phyloP scores from a whole-genome alignment of 2,329 filamentous ascomycete genomes.

The Trichoderma asperellum region DNA sequence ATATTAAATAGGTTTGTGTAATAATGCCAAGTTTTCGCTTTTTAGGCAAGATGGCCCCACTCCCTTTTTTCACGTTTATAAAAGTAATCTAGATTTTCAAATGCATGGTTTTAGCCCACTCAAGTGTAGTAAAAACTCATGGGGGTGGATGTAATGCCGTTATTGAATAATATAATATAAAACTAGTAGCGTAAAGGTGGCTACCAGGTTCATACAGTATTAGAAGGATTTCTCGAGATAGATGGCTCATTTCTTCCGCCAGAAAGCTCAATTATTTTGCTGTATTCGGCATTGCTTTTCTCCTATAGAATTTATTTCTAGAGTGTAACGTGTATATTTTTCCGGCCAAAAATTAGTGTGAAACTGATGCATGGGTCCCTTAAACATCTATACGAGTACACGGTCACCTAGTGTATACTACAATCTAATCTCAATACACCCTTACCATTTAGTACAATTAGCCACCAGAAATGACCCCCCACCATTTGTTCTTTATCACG shows the following conservation, averaged over 20 bases:
- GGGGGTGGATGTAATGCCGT: too few relatives aligned
- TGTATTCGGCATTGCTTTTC: not conserved
- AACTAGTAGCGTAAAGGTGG: not conserved
- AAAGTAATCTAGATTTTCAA: too few relatives aligned
- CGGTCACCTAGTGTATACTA: not conserved
- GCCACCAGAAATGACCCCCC: not conserved
- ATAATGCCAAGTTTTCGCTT: too few relatives aligned
- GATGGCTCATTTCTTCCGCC: not conserved
- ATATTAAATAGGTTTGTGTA: not conserved
- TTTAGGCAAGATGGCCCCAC: too few relatives aligned
- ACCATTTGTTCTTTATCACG: not conserved
- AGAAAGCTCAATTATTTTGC: not conserved
- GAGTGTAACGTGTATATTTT: not conserved
- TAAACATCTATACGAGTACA: not conserved
- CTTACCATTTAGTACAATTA: not conserved
- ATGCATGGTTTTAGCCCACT: too few relatives aligned
- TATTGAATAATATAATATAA: not conserved
- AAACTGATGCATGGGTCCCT: not conserved
- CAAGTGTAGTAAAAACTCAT: too few relatives aligned
- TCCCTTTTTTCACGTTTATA: too few relatives aligned
- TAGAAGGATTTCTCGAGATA: not conserved
- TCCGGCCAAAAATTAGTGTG: not conserved
- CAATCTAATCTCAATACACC: not conserved
- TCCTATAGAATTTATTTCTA: not conserved
- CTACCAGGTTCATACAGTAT: not conserved